phyloP scores from a whole-genome alignment of 2,329 filamentous ascomycete genomes.

The Emergomyces orientalis region DNA sequence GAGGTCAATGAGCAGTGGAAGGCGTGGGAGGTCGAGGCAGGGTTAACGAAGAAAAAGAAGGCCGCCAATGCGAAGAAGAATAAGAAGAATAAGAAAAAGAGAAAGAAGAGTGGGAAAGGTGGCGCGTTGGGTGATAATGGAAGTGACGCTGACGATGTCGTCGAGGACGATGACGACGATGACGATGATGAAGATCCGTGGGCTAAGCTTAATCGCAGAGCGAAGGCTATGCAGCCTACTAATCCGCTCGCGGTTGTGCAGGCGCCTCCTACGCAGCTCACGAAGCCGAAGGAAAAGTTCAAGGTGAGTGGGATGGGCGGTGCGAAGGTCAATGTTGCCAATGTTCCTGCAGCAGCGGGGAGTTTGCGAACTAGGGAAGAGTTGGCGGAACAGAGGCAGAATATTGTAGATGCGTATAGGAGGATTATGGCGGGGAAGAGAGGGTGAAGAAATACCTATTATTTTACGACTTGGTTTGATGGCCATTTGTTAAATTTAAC shows the following conservation, averaged over 20 bases:
- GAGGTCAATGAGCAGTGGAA: constrained; percentile 58
- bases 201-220: constrained; percentile 60
- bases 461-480: neutral
- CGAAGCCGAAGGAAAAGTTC: constrained; percentile 53
- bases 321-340: constrained; percentile 56
- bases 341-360: constrained; percentile 59
- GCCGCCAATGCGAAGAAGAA: constrained; percentile 53
- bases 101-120: constrained; percentile 51
- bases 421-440: constrained; percentile 55
- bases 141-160: constrained; percentile 29
- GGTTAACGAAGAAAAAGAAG: constrained; percentile 45
- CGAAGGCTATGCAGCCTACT: constrained; percentile 42
- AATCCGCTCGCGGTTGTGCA: constrained; percentile 49
- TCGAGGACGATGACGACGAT: constrained; percentile 35
- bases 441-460: constrained; percentile 15
- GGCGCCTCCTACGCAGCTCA: constrained; percentile 66
- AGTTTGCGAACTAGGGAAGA: constrained; percentile 66
- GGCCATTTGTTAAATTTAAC: neutral
- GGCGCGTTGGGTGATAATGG: constrained; percentile 44
- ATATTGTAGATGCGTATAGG: constrained; percentile 65
- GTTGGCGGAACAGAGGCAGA: constrained; percentile 56
- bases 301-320: constrained; percentile 49
- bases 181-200: constrained; percentile 55
- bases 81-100: constrained; percentile 58
- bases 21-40: constrained; percentile 48